phyloP scores from a whole-genome alignment of 108 stramenopile genomes.

The Stephanodiscus triporus region DNA sequence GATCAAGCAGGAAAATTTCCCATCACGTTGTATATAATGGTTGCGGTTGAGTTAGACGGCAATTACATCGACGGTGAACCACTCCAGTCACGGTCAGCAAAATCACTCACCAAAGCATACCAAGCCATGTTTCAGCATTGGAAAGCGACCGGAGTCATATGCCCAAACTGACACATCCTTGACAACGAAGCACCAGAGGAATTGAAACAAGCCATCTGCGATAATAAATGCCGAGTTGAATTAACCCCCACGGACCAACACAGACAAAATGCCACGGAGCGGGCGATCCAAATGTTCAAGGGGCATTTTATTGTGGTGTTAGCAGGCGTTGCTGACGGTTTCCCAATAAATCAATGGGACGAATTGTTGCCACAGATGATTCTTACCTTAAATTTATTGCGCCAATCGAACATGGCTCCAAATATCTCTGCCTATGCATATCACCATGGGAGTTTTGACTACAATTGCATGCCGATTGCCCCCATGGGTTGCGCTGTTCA shows the following conservation, averaged over 20 bases:
- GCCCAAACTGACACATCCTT: background rate
- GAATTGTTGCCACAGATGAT: no score
- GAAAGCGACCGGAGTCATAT: background rate
- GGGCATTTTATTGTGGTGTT: slow-evolving; percentile 19
- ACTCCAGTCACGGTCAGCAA: background rate
- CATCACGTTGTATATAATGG: slow-evolving; percentile 8
- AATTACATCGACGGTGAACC: slow-evolving; percentile 11
- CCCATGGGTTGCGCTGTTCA: slow-evolving; percentile 46
- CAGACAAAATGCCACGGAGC: slow-evolving; percentile 51
- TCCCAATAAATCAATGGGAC: no score
- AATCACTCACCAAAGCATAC: slow-evolving; percentile 3
- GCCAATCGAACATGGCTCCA: no score
- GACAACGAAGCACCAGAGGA: background rate
- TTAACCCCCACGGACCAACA: slow-evolving; percentile 41
- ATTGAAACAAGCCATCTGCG: background rate
- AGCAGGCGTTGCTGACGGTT: slow-evolving; percentile 24
- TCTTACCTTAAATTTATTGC: slow-evolving; percentile 28
- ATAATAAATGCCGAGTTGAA: slow-evolving; percentile 23
- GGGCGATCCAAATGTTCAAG: slow-evolving; percentile 55
- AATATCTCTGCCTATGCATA: no score
- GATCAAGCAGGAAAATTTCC: slow-evolving; percentile 27
- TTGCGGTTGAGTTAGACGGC: background rate
- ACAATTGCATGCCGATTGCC: slow-evolving; percentile 51
- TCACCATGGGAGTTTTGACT: slow-evolving; percentile 28
- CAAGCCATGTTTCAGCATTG: no score